Base-by-base conservation (phyloP, 371 early-diverging fungal species). In the Coemansia sp. region DNA sequence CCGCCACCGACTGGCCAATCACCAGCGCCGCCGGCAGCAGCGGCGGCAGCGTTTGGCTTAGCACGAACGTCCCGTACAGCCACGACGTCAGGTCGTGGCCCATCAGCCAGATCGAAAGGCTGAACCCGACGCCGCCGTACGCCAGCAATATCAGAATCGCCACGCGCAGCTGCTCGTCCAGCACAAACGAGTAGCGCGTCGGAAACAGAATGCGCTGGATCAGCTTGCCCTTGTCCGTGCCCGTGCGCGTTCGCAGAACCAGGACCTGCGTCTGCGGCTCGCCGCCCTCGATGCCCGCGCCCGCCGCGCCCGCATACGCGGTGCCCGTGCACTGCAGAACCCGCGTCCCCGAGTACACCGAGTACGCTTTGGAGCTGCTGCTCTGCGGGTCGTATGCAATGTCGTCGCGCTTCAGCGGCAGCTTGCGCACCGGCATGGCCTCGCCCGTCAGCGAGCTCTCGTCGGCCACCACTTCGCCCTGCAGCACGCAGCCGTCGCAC, bases 371-470 rank as follows among this genome's bases (percentile, higher is more conserved):
- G 54, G 40, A 40, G 58, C 78, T 76, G 6, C 76, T 42, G 55
- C 65, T 81, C 40, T 60, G 49, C 14, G 60, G 55, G 31, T 81
- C 74, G 50, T 80, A 83, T 0, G 67, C 47, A 18, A 51, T 58
- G 37, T 72, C 62, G 53, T 87, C 86, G 61, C 78, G 62, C 43
- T 77, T 77, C 18, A 87, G 77, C n/a, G 88, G 62, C 48, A 86
- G 81, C 69, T 94, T 94, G 54, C 89, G 86, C 54, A 94, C 87
- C 0, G 94, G 94, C 60, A 91, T 83, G 33, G 90, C 86, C 81
- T 95, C 96, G 47, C 94, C 93, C 0, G 91, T 94, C 55, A 94
- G 80, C 57, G 88, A 84, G 61, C 87, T 84, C 76, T 95, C 95
- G 72, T 95, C 88, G 5, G 88, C 85, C 11, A 93, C 83, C 1